Conservation (phyloP, 83 land plant genomes). For the Diphasiastrum complanatum region DNA sequence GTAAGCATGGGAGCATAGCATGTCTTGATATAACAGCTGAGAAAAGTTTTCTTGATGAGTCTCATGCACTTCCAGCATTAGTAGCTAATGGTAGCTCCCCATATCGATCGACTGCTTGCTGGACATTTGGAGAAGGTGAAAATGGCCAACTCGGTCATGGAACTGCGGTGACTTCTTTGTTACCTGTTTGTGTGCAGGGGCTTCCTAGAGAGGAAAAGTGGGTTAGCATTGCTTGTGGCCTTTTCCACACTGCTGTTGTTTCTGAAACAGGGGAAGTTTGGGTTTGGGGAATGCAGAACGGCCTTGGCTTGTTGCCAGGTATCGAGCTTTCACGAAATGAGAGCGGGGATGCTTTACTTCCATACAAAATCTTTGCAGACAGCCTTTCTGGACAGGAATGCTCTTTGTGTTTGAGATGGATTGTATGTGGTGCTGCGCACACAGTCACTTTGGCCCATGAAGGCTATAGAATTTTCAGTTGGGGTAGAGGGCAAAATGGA, state of each 20-base stretch:
- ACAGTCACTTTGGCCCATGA: slow-evolving; percentile 48
- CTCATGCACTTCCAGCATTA: no score
- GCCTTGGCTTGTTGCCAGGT: slow-evolving; percentile 77
- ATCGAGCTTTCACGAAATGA: slow-evolving; percentile 45
- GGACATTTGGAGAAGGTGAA: slow-evolving; percentile 83
- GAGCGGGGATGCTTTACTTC: slow-evolving; percentile 60
- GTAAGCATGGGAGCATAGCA: no score
- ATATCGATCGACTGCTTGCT: slow-evolving; percentile 49
- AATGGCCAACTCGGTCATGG: slow-evolving; percentile 88
- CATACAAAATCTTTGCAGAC: slow-evolving; percentile 34
- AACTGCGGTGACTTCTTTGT: slow-evolving; percentile 28
- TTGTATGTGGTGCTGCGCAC: slow-evolving; percentile 83
- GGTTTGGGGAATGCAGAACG: slow-evolving; percentile 92
- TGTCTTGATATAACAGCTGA: no score
- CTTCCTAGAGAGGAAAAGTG: slow-evolving; percentile 40
- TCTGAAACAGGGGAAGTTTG: slow-evolving; percentile 61
- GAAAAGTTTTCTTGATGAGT: no score
- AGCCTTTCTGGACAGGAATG: slow-evolving; percentile 27
- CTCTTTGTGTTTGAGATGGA: no score
- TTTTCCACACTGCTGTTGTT: slow-evolving; percentile 69
- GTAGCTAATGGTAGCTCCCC: no score
- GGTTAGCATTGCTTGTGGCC: slow-evolving; percentile 58
- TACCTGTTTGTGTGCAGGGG: slow-evolving; percentile 40
- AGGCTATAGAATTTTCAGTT: slow-evolving; percentile 65
- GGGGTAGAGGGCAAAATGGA: slow-evolving; percentile 83